Base-by-base conservation (phyloP, 495 filamentous ascomycete species). In the Annulohypoxylon bovei region DNA sequence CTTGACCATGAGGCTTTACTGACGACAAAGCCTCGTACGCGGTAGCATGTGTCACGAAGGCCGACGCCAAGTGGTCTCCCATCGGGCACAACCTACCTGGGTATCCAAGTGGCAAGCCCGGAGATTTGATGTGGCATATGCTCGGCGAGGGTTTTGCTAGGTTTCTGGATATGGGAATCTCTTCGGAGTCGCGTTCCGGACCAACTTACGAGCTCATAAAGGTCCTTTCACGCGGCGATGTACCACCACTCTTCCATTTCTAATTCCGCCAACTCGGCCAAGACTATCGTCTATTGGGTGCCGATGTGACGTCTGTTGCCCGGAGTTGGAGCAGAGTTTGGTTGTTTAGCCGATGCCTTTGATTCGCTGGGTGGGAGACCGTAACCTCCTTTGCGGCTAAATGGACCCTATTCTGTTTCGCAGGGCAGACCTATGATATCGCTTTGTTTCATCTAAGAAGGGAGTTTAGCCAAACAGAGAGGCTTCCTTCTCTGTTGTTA, bases 391-490 rank as follows among this genome's bases (percentile, higher is more conserved):
- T 68, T 72, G 65, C 70, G 70, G 70, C 70, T 72, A 72, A 72
- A 72, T 72, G 28, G 53, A 46, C 58, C 53, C 57, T 58, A 56
- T 47, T 46, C 18, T 63, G 70, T 72, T 68, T 72, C 65, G 64
- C 65, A 72, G 59, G 65, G 60, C 60, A 72, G 70, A 46, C 65
- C 70, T 72, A 68, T 72, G 20, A 65, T 65, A 64, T 18, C 39
- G 39, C 54, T 3, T 3, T 64, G 69, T 72, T 72, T 72, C 70
- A 68, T 20, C 65, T 68, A 72, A 72, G 69, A 61, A 72, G 70
- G 52, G 60, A 68, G 22, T 72, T 68, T 72, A 72, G 60, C 70
- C 70, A 72, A 68, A 68, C 70, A 72, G 65, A 64, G 64, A 47
- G 47, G 39, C 20, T 68, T 62, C 33, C 18, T 30, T 62, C 69